Percentiles rank a stretch among this genome's conserved stretches.
Evolutionary conservation across 1,284 basidiomycete species (phyloP).

Genomic region (Marasmius fiardii): DNA sequence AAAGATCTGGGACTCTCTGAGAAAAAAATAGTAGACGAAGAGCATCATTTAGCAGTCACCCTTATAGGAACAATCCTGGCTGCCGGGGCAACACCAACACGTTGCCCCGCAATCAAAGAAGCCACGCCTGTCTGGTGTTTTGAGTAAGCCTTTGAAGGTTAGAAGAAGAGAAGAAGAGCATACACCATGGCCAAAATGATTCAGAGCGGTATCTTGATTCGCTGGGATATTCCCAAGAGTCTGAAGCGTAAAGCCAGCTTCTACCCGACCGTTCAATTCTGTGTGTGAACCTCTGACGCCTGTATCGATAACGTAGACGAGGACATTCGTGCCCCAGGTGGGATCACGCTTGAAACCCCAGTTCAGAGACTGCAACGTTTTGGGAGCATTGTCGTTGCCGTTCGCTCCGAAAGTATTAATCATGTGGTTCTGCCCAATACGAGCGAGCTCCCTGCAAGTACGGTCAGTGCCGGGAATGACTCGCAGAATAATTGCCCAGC

Average conservation of each 20-base stretch:
- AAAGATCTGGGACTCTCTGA: not conserved
- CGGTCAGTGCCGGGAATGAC: not conserved
- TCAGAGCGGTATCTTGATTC: not conserved
- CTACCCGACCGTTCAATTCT: not conserved
- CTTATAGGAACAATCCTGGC: not conserved
- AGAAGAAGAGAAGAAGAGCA: not conserved
- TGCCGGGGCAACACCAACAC: not conserved
- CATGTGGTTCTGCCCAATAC: not conserved
- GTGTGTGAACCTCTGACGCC: not conserved
- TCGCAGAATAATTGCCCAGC: too few relatives aligned
- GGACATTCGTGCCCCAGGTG: not conserved
- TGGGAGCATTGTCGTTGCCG: too few relatives aligned
- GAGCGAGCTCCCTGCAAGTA: not conserved
- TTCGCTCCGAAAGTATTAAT: not conserved
- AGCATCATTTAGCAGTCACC: not conserved
- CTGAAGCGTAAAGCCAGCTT: not conserved
- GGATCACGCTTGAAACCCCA: not conserved
- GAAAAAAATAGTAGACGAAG: not conserved
- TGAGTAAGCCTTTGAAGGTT: not conserved
- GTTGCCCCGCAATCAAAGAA: not conserved
- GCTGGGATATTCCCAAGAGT: not conserved
- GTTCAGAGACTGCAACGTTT: not conserved
- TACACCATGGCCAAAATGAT: not conserved
- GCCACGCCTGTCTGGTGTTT: not conserved
- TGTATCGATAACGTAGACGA: not conserved